Conservation (phyloP, 352 stramenopile genomes). For the Pilasporangium apinafurcum region DNA sequence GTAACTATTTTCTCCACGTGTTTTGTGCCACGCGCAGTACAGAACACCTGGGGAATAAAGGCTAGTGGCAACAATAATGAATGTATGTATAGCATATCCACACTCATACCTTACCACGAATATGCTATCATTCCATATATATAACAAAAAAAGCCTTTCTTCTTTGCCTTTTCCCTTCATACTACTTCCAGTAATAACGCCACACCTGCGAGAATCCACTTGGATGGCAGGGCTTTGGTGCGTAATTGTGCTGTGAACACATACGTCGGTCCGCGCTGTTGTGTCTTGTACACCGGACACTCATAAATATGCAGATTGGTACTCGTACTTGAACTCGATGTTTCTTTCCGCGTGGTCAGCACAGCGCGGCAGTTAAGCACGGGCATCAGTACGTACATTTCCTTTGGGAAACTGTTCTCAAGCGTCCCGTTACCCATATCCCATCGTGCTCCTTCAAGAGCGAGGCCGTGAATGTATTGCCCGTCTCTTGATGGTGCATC, state of each 20-base stretch:
- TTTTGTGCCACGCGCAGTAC: no score
- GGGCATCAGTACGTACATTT: constrained; percentile 90
- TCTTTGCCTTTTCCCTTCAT: constrained; percentile 14
- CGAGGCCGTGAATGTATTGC: constrained; percentile 86
- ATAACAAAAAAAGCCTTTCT: no score
- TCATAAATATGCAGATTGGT: constrained; percentile 45
- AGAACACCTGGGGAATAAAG: no score
- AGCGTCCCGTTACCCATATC: constrained; percentile 76
- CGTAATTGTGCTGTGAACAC: constrained; percentile 84
- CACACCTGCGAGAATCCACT: constrained; percentile 89
- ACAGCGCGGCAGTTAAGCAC: constrained; percentile 87
- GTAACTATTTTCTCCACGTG: no score
- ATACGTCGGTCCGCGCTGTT: constrained; percentile 85
- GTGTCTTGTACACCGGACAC: constrained; percentile 90
- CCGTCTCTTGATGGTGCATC: constrained; percentile 86
- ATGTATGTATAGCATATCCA: no score
- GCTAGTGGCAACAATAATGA: no score
- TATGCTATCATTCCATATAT: no score
- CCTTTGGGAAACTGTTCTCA: constrained; percentile 75
- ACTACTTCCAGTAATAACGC: constrained; percentile 88
- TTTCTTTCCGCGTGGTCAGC: constrained; percentile 33
- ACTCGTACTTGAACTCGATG: no score
- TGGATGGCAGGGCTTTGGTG: constrained; percentile 82
- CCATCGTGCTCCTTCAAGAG: constrained; percentile 88
- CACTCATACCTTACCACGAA: no score